Conservation (phyloP, 495 filamentous ascomycete genomes). For the Talaromyces ruber region DNA sequence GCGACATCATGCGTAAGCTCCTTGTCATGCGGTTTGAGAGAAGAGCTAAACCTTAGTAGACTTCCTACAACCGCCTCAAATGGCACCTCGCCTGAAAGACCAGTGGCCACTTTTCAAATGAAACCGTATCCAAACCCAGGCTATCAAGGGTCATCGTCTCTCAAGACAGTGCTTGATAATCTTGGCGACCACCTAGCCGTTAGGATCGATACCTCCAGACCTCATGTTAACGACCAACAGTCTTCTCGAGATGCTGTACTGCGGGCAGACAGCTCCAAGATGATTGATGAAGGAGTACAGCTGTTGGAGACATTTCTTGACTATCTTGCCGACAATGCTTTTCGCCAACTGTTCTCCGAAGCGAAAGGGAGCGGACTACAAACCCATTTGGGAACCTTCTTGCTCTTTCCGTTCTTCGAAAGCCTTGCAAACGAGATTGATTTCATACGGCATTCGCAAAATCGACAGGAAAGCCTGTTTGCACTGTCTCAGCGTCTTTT, state of each 20-base stretch:
- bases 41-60: not conserved
- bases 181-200: conserved; percentile 11
- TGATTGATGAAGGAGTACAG: conserved; percentile 5
- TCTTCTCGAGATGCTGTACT: conserved; percentile 7
- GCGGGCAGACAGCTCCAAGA: conserved; percentile 6
- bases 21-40: not conserved
- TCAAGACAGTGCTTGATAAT: conserved; percentile 26
- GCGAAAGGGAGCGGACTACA: conserved; percentile 1
- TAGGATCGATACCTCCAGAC: not conserved
- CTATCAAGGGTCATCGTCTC: conserved; percentile 27
- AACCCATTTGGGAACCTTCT: conserved; percentile 3
- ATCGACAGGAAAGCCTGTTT: conserved; percentile 1
- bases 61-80: not conserved
- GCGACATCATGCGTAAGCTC: conserved; percentile 1
- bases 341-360: conserved; percentile 2
- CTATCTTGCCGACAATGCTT: conserved; percentile 1
- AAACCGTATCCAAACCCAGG: conserved; percentile 35
- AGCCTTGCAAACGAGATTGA: conserved; percentile 3
- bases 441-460: not conserved
- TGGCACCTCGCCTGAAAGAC: not conserved
- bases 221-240: not conserved
- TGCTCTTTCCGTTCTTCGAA: conserved; percentile 6
- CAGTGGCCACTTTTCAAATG: conserved; percentile 12
- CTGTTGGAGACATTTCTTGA: conserved; percentile 5
- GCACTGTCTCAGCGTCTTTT: conserved; percentile 15